phyloP scores from a whole-genome alignment of 2,329 filamentous ascomycete genomes.

The Tolypocladium amazonense region DNA sequence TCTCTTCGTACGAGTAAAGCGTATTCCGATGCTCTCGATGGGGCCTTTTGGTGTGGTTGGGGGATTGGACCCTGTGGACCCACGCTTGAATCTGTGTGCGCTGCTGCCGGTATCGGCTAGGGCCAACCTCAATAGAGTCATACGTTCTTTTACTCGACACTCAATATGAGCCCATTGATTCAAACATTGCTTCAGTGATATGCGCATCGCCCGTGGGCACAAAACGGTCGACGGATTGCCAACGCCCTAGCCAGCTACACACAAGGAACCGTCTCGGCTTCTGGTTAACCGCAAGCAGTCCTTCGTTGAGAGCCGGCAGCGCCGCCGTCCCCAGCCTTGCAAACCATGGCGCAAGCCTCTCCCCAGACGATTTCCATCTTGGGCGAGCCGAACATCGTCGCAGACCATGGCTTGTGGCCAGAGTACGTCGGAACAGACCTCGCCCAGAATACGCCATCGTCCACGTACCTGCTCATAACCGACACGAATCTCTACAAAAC shows the following conservation, averaged over 20 bases:
- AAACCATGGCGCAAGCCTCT: slow-evolving; percentile 17
- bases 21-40: background rate
- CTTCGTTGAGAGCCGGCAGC: background rate
- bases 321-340: background rate
- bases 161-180: background rate
- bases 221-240: background rate
- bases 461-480: slow-evolving; percentile 92
- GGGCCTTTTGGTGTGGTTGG: background rate
- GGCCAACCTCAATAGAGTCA: slow-evolving; percentile 3
- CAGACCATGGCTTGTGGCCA: slow-evolving; percentile 86
- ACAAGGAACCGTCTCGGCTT: background rate
- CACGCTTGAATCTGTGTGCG: background rate
- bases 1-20: background rate
- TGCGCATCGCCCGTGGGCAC: background rate
- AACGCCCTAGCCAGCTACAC: background rate
- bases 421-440: slow-evolving; percentile 74
- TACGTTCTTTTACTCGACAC: background rate
- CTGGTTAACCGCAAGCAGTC: background rate
- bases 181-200: background rate
- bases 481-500: slow-evolving; percentile 80
- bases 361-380: slow-evolving; percentile 66
- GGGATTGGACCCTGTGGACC: background rate
- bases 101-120: slow-evolving; percentile 2
- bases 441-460: slow-evolving; percentile 64
- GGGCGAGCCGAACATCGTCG: slow-evolving; percentile 79